Percentiles rank a stretch among this genome's conserved stretches.
Evolutionary conservation across 202 grass and related monocot genomes (phyloP).

Genomic region (Panicum hallii): DNA sequence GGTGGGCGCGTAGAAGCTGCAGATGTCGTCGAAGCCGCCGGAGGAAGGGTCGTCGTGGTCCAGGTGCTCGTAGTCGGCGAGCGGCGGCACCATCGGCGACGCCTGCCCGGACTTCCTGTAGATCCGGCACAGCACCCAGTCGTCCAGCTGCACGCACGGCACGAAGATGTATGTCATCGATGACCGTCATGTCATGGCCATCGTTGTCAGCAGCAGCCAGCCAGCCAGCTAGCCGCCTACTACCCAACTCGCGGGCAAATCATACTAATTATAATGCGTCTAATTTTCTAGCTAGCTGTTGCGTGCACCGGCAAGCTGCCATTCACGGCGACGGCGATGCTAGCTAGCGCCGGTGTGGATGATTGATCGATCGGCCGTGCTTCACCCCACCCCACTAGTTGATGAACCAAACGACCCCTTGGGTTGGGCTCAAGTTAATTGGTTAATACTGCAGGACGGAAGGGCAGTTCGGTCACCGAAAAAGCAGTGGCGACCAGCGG

Average conservation of each 20-base stretch:
- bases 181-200: neutral
- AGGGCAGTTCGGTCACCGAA: slow-evolving; percentile 25
- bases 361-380: neutral
- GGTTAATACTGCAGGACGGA: neutral
- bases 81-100: slow-evolving; percentile 49
- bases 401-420: too few species aligned
- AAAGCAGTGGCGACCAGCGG: neutral
- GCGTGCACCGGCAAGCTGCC: slow-evolving; percentile 33
- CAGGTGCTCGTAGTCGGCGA: slow-evolving; percentile 50
- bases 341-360: neutral
- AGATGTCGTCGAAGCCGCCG: slow-evolving; percentile 36
- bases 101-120: slow-evolving; percentile 75
- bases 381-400: too few species aligned
- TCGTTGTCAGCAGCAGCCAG: slow-evolving; percentile 28
- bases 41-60: slow-evolving; percentile 57
- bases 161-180: neutral
- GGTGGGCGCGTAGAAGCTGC: slow-evolving; percentile 31
- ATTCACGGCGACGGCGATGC: neutral
- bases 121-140: slow-evolving; percentile 98
- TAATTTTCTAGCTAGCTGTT: neutral
- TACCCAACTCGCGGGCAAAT: slow-evolving; percentile 18
- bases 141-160: slow-evolving; percentile 66
- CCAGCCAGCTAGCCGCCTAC: neutral
- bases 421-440: neutral
- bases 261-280: neutral